Evolutionary conservation across 2,329 filamentous ascomycete genomes (phyloP).

Genomic region (Falciphora oryzae): DNA sequence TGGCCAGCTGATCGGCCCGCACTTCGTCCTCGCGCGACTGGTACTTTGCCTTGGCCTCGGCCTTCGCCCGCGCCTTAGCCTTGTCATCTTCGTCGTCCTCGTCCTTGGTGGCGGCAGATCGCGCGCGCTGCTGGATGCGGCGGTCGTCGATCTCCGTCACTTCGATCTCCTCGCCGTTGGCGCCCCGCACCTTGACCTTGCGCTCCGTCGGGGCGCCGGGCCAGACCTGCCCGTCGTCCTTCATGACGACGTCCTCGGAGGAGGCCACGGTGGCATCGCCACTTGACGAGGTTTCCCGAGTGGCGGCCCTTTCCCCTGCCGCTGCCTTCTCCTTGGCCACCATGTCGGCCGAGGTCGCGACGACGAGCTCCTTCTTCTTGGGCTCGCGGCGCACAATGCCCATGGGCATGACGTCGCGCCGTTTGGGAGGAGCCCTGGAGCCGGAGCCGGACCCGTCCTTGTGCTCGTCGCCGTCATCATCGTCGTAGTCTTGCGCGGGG

Average conservation of each 20-base stretch:
- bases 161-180: conserved; percentile 34
- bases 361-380: conserved; percentile 46
- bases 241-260: conserved; percentile 15
- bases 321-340: conserved; percentile 46
- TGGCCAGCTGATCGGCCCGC: conserved; percentile 1
- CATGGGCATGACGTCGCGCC: conserved; percentile 41
- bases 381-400: conserved; percentile 50
- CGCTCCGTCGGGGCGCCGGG: conserved; percentile 29
- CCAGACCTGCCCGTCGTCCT: conserved; percentile 37
- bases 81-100: conserved; percentile 16
- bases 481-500: conserved; percentile 28
- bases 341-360: conserved; percentile 52
- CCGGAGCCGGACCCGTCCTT: conserved; percentile 26
- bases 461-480: conserved; percentile 39
- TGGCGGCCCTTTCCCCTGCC: conserved; percentile 25
- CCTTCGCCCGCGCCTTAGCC: conserved; percentile 23
- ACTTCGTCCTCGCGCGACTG: conserved; percentile 21
- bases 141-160: conserved; percentile 28
- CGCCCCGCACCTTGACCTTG: conserved; percentile 36
- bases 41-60: conserved; percentile 15
- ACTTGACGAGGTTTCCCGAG: neutral
- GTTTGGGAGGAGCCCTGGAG: conserved; percentile 18
- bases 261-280: conserved; percentile 20
- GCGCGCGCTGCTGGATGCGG: conserved; percentile 18
- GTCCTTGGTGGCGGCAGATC: conserved; percentile 12